Percentiles rank a stretch among this genome's conserved stretches.
Conservation (phyloP, 257 asterid species). For the Scutellaria galericulata region DNA sequence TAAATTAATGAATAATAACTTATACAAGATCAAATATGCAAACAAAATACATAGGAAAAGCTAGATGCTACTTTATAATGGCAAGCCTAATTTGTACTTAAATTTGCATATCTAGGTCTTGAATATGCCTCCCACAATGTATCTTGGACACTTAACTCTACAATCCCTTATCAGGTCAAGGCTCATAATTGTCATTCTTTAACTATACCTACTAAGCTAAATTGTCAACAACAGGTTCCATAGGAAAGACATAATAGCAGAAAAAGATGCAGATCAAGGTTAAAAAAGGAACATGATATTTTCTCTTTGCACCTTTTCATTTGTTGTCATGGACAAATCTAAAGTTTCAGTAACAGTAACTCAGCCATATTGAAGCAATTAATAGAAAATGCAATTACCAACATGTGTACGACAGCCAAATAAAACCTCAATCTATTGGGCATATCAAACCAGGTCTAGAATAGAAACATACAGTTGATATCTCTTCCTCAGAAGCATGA, state of each 20-base stretch:
- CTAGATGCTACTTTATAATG: background rate
- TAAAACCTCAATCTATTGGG: constrained; percentile 20
- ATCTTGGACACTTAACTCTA: background rate
- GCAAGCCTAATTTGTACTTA: background rate
- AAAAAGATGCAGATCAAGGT: constrained; percentile 19
- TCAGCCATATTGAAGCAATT: background rate
- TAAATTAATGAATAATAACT: no score
- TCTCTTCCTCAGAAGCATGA: constrained; percentile 78
- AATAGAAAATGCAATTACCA: constrained; percentile 12
- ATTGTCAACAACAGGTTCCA: background rate
- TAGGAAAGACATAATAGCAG: background rate
- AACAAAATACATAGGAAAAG: no score
- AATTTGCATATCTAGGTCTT: background rate
- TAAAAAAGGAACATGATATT: background rate
- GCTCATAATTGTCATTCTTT: background rate
- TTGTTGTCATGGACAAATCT: background rate
- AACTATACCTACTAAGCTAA: background rate
- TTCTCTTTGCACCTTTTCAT: background rate
- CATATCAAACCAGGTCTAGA: constrained; percentile 18
- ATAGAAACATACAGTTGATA: constrained; percentile 60
- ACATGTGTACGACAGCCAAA: constrained; percentile 13
- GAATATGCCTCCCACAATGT: background rate
- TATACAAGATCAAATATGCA: no score
- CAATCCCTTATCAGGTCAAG: background rate
- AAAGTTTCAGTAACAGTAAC: background rate